Base-by-base conservation (phyloP, 2,329 filamentous ascomycete species). In the Colletotrichum tropicicola region DNA sequence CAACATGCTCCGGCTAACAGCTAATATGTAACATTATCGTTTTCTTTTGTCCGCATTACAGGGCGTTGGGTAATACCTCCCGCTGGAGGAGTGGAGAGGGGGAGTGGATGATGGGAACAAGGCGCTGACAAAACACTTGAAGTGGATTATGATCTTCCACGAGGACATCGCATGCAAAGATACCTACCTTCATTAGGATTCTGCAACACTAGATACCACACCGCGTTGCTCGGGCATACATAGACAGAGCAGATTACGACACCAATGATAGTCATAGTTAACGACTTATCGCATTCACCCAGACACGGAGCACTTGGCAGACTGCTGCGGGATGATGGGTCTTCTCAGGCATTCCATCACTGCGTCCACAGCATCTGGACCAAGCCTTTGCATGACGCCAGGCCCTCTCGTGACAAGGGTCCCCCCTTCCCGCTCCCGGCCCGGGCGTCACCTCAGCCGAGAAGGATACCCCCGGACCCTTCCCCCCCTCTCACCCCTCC, bases 191-290 rank as follows among this genome's bases (percentile, higher is more conserved):
- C 32, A 35, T 54, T 60, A 43, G 19, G 55, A 53, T 15, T 15
- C 12, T 60, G 56, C 54, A 60, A 59, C 41, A 64, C 5, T 49
- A 60, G 56, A 64, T 64, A 64, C 60, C 60, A 60, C 27, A 41
- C 10, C 44, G 47, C 57, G 47, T 48, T 45, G 60, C 47, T 54
- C 57, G 27, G 30, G 41, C 48, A 59, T 5, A 48, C 28, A 47
- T 39, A 54, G 60, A 60, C n/a, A 32, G 56, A 45, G 39, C 39
- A 55, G 27, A 15, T n/a, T 12, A 45, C 21, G 27, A 55, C 27
- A 45, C 19, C 52, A 44, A 55, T 35, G 17, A 55, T 55, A 55
- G 41, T 25, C 27, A 32, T 45, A 55, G 17, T 45, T 12, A 45
- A 23, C 19, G 47, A 51, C 27, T 48, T 9, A 30, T 28, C 3